phyloP scores from a whole-genome alignment of 106 monocot species.

The Dendrobium chrysotoxum region DNA sequence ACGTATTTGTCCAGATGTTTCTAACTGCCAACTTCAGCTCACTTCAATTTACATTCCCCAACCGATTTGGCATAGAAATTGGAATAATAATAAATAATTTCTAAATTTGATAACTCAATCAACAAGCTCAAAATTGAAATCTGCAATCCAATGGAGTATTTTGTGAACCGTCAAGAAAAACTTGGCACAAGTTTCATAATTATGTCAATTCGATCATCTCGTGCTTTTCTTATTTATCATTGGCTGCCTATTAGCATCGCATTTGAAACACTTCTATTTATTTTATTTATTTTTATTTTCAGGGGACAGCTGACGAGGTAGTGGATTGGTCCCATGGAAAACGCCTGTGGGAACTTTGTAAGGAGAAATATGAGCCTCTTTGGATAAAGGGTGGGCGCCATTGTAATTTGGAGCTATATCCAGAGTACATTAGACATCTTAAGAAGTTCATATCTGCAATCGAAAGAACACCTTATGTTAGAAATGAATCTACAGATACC shows the following conservation, averaged over 20 bases:
- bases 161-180: not conserved
- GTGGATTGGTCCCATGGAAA: slow-evolving; percentile 13
- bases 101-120: too few relatives aligned
- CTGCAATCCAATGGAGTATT: too few relatives aligned
- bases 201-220: not conserved
- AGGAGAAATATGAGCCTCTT: slow-evolving; percentile 13
- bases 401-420: slow-evolving; percentile 10
- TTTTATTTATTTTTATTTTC: not conserved
- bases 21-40: too few relatives aligned
- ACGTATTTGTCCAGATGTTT: too few relatives aligned
- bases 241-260: too few relatives aligned
- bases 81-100: too few relatives aligned
- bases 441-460: slow-evolving; percentile 7
- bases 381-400: slow-evolving; percentile 10
- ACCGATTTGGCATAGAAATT: too few relatives aligned
- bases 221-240: too few relatives aligned
- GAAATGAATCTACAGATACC: not conserved
- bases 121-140: too few relatives aligned
- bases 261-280: too few relatives aligned
- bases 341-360: slow-evolving; percentile 7
- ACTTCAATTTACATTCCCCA: too few relatives aligned
- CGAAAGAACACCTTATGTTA: not conserved
- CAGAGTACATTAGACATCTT: slow-evolving; percentile 11
- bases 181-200: not conserved
- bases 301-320: slow-evolving; percentile 8